Evolutionary conservation across 371 early-diverging fungal genomes (phyloP).

Genomic region (Mucor piriformis): DNA sequence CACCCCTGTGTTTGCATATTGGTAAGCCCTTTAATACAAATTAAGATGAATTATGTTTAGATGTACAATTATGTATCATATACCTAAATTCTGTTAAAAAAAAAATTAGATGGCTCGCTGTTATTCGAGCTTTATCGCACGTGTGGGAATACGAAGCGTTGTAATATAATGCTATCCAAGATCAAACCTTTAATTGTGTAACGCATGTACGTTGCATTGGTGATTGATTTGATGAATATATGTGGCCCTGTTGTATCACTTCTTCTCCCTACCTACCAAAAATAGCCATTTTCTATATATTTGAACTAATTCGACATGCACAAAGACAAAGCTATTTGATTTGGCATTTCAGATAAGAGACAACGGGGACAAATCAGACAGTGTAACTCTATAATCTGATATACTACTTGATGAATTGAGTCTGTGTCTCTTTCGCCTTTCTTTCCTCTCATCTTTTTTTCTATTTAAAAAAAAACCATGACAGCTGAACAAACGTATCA

Average conservation of each 20-base stretch:
- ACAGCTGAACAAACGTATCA: slow-evolving; percentile 8
- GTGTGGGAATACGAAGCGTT: not conserved
- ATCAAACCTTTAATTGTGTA: slow-evolving; percentile 1
- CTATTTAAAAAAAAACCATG: not conserved
- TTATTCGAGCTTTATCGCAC: not conserved
- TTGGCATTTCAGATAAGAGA: too few species aligned
- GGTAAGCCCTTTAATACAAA: too few species aligned
- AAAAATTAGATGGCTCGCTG: too few species aligned
- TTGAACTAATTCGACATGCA: not conserved
- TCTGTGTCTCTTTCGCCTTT: too few species aligned
- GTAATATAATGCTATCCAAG: not conserved
- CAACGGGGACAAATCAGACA: not conserved
- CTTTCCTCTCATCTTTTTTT: not conserved
- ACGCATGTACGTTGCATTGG: slow-evolving; percentile 1
- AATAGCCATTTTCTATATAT: not conserved
- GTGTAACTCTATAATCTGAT: not conserved
- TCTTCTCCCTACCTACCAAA: not conserved
- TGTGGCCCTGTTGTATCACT: not conserved
- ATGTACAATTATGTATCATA: too few species aligned
- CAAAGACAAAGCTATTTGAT: too few species aligned
- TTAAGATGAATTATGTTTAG: too few species aligned
- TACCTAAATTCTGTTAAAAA: too few species aligned
- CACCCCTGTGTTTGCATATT: too few species aligned
- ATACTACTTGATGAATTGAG: not conserved
- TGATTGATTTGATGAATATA: slow-evolving; percentile 4